Conservation (phyloP, 176 grass and related monocot genomes). For the Luzula sylvatica region DNA sequence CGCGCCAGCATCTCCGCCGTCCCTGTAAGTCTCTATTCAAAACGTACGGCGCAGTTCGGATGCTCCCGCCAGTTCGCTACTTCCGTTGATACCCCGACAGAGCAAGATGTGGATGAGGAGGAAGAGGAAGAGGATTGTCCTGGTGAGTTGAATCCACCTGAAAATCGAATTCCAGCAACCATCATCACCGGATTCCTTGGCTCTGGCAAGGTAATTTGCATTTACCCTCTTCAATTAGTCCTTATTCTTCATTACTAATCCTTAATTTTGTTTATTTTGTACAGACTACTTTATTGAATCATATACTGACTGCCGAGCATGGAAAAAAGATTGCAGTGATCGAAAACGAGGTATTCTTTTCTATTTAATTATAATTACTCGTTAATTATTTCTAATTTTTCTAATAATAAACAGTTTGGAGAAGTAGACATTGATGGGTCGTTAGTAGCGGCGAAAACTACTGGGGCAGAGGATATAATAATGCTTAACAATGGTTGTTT, state of each 20-base stretch:
- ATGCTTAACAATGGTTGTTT: slow-evolving; percentile 99
- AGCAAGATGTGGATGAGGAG: too few species aligned
- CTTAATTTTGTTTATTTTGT: slow-evolving; percentile 18
- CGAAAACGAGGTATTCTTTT: slow-evolving; percentile 85
- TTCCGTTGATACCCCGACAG: slow-evolving; percentile 33
- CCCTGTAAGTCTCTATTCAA: slow-evolving; percentile 1
- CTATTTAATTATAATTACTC: slow-evolving; percentile 8
- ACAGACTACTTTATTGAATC: slow-evolving; percentile 96
- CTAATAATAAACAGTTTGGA: slow-evolving; percentile 55
- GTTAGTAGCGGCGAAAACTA: slow-evolving; percentile 75
- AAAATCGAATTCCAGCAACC: slow-evolving; percentile 82
- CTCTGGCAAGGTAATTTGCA: slow-evolving; percentile 59
- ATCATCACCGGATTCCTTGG: slow-evolving; percentile 97
- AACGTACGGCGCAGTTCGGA: slow-evolving; percentile 7
- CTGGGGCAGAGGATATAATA: slow-evolving; percentile 88
- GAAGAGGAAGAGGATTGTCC: slow-evolving; percentile 21
- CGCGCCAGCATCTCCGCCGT: not conserved
- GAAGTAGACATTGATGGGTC: slow-evolving; percentile 95
- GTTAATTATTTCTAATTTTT: slow-evolving; percentile 14
- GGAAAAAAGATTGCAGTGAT: slow-evolving; percentile 90
- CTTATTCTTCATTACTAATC: too few species aligned
- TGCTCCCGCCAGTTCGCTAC: slow-evolving; percentile 32
- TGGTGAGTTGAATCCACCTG: slow-evolving; percentile 46
- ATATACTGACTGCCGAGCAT: slow-evolving; percentile 83
- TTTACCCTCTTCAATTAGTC: too few species aligned